Conservation (phyloP, 768 basidiomycete genomes). For the Rhodotorula graminis region DNA sequence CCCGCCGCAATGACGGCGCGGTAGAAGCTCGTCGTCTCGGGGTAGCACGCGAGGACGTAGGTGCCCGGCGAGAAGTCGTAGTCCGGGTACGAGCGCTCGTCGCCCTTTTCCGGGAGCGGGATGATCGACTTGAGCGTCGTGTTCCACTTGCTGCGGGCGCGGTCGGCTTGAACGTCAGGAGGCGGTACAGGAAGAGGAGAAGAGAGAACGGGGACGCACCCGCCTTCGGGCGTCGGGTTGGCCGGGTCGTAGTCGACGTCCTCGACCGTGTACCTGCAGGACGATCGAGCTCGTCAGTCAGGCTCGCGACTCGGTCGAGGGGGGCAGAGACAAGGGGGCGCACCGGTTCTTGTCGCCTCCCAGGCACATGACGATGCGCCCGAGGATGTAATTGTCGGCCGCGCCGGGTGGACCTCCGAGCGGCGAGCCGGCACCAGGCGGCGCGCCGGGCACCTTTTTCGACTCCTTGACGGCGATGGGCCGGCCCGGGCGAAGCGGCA, state of each 20-base stretch:
- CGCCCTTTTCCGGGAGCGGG: constrained; percentile 48
- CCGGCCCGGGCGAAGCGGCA: constrained; percentile 47
- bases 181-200: neutral
- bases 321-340: too few relatives aligned
- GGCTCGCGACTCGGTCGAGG: too few relatives aligned
- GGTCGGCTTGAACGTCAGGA: neutral
- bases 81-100: constrained; percentile 45
- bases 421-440: too few relatives aligned
- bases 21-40: constrained; percentile 52
- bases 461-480: constrained; percentile 47
- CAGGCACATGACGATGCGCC: constrained; percentile 45
- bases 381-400: constrained; percentile 48
- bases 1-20: constrained; percentile 45
- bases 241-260: constrained; percentile 47
- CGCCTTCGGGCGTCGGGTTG: constrained; percentile 28
- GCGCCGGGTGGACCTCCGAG: constrained; percentile 3
- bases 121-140: constrained; percentile 50
- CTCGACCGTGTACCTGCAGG: constrained; percentile 47
- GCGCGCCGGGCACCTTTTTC: constrained; percentile 16
- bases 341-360: constrained; percentile 46
- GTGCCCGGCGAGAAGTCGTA: constrained; percentile 45
- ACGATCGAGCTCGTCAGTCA: neutral
- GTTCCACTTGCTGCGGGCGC: constrained; percentile 42
- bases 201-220: neutral
- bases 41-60: constrained; percentile 49